Percentiles rank a stretch among this genome's conserved stretches.
Evolutionary conservation across 2,329 filamentous ascomycete genomes (phyloP).

Genomic region (Arthrobotrys pseudoclavata): DNA sequence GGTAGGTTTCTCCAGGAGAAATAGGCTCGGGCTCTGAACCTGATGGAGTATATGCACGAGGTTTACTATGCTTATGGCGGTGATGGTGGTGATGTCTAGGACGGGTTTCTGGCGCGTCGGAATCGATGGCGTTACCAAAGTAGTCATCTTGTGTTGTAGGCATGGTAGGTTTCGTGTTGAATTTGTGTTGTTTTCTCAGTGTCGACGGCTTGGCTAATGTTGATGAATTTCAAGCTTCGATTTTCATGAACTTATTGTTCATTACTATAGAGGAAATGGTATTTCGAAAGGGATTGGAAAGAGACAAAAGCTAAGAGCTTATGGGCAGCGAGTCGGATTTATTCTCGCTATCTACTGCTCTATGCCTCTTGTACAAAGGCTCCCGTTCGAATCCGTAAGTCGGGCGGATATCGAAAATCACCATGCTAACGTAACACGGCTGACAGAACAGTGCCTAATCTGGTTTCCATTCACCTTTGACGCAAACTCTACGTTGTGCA

Average conservation of each 20-base stretch:
- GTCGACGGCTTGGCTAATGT: slow-evolving; percentile 9
- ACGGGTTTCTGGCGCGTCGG: slow-evolving; percentile 20
- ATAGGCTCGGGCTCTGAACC: slow-evolving; percentile 35
- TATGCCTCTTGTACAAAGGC: background rate
- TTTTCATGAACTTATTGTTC: background rate
- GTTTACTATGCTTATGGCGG: slow-evolving; percentile 44
- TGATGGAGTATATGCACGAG: slow-evolving; percentile 24
- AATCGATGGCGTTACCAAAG: slow-evolving; percentile 44
- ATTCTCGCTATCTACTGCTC: slow-evolving; percentile 24
- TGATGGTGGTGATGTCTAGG: slow-evolving; percentile 21
- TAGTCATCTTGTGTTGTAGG: slow-evolving; percentile 59
- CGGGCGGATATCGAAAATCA: slow-evolving; percentile 15
- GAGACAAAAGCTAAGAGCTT: slow-evolving; percentile 36
- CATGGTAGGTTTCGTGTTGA: slow-evolving; percentile 28
- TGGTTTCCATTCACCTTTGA: slow-evolving; percentile 44
- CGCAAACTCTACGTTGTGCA: slow-evolving; percentile 42
- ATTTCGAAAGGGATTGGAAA: slow-evolving; percentile 21
- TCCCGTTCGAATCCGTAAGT: background rate
- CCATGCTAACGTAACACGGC: slow-evolving; percentile 33
- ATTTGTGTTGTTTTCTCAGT: slow-evolving; percentile 7
- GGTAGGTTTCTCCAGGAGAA: slow-evolving; percentile 10
- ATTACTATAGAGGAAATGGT: background rate
- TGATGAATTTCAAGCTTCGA: slow-evolving; percentile 1
- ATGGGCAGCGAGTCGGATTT: slow-evolving; percentile 43
- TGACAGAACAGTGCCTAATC: slow-evolving; percentile 20